These are phyloP conservation scores for Tylopilus sp. DNA, from an alignment of 768 basidiomycete genomes.

Conservation along the genomic window DNA sequence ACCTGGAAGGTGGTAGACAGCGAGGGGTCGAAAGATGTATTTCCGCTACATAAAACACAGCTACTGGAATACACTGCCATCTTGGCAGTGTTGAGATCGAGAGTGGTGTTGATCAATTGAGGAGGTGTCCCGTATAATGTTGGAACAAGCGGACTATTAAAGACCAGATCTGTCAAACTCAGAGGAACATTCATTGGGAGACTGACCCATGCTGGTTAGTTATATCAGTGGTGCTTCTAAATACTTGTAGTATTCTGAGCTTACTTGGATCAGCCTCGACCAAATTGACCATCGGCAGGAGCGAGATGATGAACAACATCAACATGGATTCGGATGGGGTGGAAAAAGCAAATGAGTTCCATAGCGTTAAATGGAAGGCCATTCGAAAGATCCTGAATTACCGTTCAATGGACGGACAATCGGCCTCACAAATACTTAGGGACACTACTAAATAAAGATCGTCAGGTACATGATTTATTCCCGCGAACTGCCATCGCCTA, in stretches of 20 bases:
- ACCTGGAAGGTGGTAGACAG: conserved; percentile 18
- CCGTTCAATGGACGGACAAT: no score
- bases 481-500: no score
- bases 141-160: conserved; percentile 16
- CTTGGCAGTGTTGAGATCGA: conserved; percentile 18
- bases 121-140: conserved; percentile 17
- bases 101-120: conserved; percentile 14
- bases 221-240: background rate
- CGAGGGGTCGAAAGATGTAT: conserved; percentile 11
- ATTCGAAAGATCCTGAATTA: no score
- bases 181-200: conserved; percentile 14
- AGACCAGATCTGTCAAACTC: conserved; percentile 10
- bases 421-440: no score
- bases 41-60: conserved; percentile 22
- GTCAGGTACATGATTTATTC: no score
- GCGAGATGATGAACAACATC: background rate
- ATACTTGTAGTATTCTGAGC: background rate
- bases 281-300: background rate
- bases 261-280: background rate
- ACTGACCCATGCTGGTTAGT: conserved; percentile 15
- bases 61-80: conserved; percentile 19
- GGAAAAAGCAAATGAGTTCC: no score
- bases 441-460: no score
- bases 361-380: no score
- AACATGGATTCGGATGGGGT: conserved; percentile 4